Conservation (phyloP, 805 yeast genomes). For the Diddensiella caesifluorescens region DNA sequence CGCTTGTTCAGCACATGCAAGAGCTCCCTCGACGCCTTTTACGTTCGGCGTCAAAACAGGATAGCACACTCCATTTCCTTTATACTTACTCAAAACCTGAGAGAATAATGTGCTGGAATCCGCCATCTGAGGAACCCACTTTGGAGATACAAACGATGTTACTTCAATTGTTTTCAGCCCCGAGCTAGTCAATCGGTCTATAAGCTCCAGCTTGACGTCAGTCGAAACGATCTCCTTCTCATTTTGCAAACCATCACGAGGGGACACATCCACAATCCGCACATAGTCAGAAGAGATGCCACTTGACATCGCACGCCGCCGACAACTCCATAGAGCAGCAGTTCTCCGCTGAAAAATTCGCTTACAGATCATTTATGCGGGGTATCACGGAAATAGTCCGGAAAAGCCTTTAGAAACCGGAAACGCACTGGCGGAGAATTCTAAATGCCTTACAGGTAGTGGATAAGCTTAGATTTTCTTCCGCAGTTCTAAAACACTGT, state of each 20-base stretch:
- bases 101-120: slow-evolving; percentile 24
- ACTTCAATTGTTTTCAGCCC: slow-evolving; percentile 27
- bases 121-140: slow-evolving; percentile 35
- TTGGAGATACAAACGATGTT: slow-evolving; percentile 33
- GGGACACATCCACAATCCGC: slow-evolving; percentile 30
- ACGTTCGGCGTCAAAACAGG: slow-evolving; percentile 31
- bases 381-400: no score
- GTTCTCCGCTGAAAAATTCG: slow-evolving; percentile 1
- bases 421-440: no score
- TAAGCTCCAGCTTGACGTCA: slow-evolving; percentile 26
- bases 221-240: slow-evolving; percentile 26
- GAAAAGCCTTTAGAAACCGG: no score
- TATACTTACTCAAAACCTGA: slow-evolving; percentile 13
- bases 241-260: slow-evolving; percentile 34
- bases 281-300: not conserved
- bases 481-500: no score
- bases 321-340: no score
- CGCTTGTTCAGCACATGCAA: slow-evolving; percentile 18
- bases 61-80: slow-evolving; percentile 20
- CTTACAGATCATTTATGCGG: no score
- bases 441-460: no score
- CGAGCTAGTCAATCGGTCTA: slow-evolving; percentile 23
- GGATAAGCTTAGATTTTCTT: no score
- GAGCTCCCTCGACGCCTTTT: slow-evolving; percentile 28
- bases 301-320: no score